Evolutionary conservation across 352 stramenopile species (phyloP), one percentile per base, ranked within the genome.

Genomic region (Phytopythium sindhum): DNA sequence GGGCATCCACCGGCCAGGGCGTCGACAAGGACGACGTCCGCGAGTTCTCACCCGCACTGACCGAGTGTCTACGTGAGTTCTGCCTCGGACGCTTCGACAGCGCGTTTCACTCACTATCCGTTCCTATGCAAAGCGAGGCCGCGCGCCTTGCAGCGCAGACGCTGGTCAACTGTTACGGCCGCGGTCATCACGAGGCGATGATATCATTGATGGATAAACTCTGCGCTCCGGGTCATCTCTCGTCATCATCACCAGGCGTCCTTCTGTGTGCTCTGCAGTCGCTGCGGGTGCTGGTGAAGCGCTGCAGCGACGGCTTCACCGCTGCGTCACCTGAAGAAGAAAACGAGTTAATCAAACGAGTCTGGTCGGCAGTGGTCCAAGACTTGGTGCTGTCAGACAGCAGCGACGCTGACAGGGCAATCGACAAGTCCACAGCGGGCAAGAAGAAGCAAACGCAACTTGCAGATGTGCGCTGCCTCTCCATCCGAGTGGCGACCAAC

Each of bases 271-370:
- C 65, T 9, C 67, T 93, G 24, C 75, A 90, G 50, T 90, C 82
- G 54, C 67, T 94, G 2, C 59, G 80, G 62, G 72, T 90, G 15
- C 84, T 94, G 14, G 57, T 74, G 9, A 94, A 92, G 68, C 75
- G 68, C 12, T 89, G 77, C 51, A 69, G 66, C 15, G 35, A 69
- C 17, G 23, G 68, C 6, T 69, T 85, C 28, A 61, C 58, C 11
- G 11, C 65, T 77, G 2, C 63, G 80, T n/a, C 9, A 3, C 4
- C 28, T 42, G 33, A 7, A n/a, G 29, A 19, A n/a, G 33, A 23
- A 8, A 21, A 57, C 12, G 70, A 63, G 11, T 19, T 52, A 19
- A n/a, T 52, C 45, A 9, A 52, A 23, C 45, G 11, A 28, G 28
- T 90, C 9, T 91, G 85, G 83, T 44, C 69, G 17, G 64, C 68